Evolutionary conservation across 495 filamentous ascomycete genomes (phyloP).

Genomic region (Tuber borchii): DNA sequence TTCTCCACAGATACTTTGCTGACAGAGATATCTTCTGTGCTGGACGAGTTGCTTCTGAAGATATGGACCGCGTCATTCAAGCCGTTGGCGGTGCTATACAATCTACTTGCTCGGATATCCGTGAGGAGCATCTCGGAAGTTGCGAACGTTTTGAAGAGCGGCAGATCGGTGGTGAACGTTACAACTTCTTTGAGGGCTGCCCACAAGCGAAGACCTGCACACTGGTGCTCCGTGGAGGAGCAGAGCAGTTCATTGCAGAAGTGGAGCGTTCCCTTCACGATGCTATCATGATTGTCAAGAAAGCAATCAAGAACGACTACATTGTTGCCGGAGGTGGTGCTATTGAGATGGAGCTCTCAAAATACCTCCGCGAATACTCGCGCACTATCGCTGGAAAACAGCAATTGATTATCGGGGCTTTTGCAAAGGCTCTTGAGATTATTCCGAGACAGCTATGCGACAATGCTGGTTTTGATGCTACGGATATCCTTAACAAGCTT

Average conservation of each 20-base stretch:
- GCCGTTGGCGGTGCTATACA: slow-evolving; percentile 88
- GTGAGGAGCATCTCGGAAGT: slow-evolving; percentile 77
- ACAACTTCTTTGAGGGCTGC: slow-evolving; percentile 97
- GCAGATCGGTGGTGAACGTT: slow-evolving; percentile 93
- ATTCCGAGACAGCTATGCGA: slow-evolving; percentile 95
- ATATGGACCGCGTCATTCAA: slow-evolving; percentile 92
- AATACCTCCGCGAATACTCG: slow-evolving; percentile 83
- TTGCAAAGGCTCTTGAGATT: slow-evolving; percentile 93
- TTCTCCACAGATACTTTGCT: slow-evolving; percentile 65
- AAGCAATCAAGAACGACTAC: slow-evolving; percentile 81
- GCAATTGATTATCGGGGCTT: slow-evolving; percentile 93
- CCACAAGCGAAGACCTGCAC: slow-evolving; percentile 94
- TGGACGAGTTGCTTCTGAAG: slow-evolving; percentile 83
- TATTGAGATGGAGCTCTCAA: slow-evolving; percentile 91
- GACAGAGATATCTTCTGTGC: slow-evolving; percentile 98
- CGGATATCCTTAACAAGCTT: slow-evolving; percentile 89
- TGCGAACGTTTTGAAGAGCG: slow-evolving; percentile 89
- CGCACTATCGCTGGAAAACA: slow-evolving; percentile 89
- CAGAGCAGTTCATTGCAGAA: slow-evolving; percentile 98
- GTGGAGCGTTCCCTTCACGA: slow-evolving; percentile 95
- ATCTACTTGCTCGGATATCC: slow-evolving; percentile 95
- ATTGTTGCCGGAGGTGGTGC: slow-evolving; percentile 96
- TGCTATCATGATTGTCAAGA: slow-evolving; percentile 99
- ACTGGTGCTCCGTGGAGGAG: slow-evolving; percentile 85
- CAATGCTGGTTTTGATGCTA: slow-evolving; percentile 96